Base-by-base conservation (phyloP, 257 asterid species). In the Przewalskia tangutica region DNA sequence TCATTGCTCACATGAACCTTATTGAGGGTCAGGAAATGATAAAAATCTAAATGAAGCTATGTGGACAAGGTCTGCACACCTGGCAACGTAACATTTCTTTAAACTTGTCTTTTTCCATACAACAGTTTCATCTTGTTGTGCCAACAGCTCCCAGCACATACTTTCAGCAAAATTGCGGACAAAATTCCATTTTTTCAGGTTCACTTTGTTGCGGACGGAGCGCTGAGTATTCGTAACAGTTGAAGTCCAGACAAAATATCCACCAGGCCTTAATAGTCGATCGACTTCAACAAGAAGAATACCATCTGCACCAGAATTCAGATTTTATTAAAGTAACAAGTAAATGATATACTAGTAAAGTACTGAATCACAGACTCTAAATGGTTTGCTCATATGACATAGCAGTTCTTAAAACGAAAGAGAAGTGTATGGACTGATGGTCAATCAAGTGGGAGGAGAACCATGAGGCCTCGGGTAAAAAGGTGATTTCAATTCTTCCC, bases 241-340 rank as follows among this genome's bases (percentile, higher is more conserved):
- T 82, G 95, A 95, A 62, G 98, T 96, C 99, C 99, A 96, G 89
- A 96, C 99, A 87, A 96, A 96, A 84, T 94, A 96, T 85, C 99
- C 99, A 85, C 99, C 99, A 83, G 99, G 99, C 84, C 98, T 86
- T 87, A 96, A 85, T 84, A 96, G 82, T 67, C 99, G 92, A 86
- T 96, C 97, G 6, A 91, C 99, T 91, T 96, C 99, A 82, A 88
- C 82, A 86, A 96, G 87, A 84, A 70, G 95, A 80, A 86, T 83
- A 76, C 97, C 95, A 87, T 92, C 99, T 96, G 97, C 84, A 80
- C 80, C 89, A 87, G 85, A 73, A 73, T 73, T 73, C 78, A 73
- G 42, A 64, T 38, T 20, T 20, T 48, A 48, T 73, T 13, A 48
- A 23, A 60, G 20, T 73, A 48, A 63, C 9, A 27, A 32, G 12